phyloP scores from a whole-genome alignment of 2,329 filamentous ascomycete genomes.

The Neofusicoccum laricinum region DNA sequence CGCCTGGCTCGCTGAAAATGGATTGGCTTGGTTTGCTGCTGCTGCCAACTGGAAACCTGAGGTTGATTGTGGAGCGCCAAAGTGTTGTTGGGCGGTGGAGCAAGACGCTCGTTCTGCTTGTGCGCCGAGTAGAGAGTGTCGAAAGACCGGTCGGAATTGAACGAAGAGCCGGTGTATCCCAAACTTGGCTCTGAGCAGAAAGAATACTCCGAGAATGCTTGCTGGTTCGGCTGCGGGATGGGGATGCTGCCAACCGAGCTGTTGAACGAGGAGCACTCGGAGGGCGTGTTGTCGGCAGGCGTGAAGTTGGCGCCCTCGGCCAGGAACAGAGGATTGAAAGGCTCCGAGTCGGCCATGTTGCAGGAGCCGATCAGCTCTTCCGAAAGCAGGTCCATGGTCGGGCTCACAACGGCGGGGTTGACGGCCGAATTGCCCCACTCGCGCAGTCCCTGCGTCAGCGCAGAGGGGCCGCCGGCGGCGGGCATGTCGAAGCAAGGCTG shows the following conservation, averaged over 20 bases:
- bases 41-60: neutral
- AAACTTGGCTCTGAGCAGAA: slow-evolving; percentile 11
- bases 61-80: neutral
- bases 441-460: neutral
- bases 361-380: neutral
- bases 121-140: neutral
- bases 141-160: neutral
- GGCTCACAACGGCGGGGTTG: neutral
- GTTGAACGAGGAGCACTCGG: neutral
- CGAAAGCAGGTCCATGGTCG: neutral
- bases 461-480: neutral
- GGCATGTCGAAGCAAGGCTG: neutral
- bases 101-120: neutral
- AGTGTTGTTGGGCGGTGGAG: neutral
- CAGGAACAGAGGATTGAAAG: slow-evolving; percentile 1
- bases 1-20: neutral
- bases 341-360: neutral
- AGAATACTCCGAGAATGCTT: slow-evolving; percentile 1
- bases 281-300: neutral
- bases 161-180: slow-evolving; percentile 13
- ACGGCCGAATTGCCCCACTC: neutral
- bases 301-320: neutral
- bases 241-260: slow-evolving; percentile 12
- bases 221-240: neutral
- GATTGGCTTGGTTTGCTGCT: neutral